Evolutionary conservation across 2,329 filamentous ascomycete species (phyloP), one percentile per base, ranked within the genome.

Genomic region (Fusarium armeniacum): DNA sequence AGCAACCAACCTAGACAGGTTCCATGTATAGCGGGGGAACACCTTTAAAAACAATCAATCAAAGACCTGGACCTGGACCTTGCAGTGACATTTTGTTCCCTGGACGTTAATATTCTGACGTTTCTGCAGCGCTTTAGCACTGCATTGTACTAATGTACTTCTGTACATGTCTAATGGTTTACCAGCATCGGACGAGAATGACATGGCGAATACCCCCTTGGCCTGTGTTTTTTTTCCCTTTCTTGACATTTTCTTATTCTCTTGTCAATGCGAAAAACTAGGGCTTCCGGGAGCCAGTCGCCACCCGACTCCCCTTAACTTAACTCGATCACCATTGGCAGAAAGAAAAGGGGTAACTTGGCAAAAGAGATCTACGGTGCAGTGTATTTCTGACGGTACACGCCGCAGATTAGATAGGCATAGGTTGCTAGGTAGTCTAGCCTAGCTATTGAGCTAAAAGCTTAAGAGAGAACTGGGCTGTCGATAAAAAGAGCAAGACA

Each of bases 221-320:
- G 22, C 24, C 24, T 20, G 13, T 33, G 41, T 43, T 33, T 41
- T 33, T 41, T 18, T 15, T 28, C 30, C 24, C 44, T 22, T 26
- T 7, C 15, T 36, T 38, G 10, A 15, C 12, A 20, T 13, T 44
- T 30, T 26, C 20, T 54, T 24, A 38, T 40, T 50, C 43, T 30
- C 50, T 55, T 45, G 24, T 33, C 59, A 49, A 58, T 60, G 51
- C 43, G 35, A 64, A 56, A 56, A 62, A 46, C 62, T 61, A 65
- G 67, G 67, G 61, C 66, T 55, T 69, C 45, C 44, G 66, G 56
- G 49, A 64, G 66, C 53, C 59, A 69, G 57, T 61, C 61, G 71
- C 71, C 69, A 67, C 69, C 60, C 63, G 57, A 57, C 22, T 38
- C 26, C 52, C 44, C 24, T 40, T 28, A 28, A 28, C 26, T 40